These are phyloP conservation scores for Roridomyces roridus DNA, from an alignment of 768 basidiomycete species.

Conservation along the genomic window DNA sequence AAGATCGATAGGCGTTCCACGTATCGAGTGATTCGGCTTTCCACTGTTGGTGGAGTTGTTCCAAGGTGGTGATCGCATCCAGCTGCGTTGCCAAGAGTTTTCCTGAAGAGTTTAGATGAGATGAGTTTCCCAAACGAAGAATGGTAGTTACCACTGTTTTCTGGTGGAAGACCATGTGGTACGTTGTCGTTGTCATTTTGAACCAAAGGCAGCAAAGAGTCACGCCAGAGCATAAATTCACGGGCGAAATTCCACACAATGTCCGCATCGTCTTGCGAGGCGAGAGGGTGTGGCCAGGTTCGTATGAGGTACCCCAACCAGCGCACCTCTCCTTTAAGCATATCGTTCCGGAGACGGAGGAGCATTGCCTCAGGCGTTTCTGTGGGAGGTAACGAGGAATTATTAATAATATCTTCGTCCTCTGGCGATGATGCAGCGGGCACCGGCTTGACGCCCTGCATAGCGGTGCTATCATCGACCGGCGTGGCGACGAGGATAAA, in stretches of 20 bases:
- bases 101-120: not conserved
- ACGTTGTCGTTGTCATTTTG: not conserved
- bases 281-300: not conserved
- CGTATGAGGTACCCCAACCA: slow-evolving; percentile 5
- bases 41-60: not conserved
- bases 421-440: not conserved
- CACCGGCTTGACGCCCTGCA: too few relatives aligned
- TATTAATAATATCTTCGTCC: too few relatives aligned
- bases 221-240: slow-evolving; percentile 8
- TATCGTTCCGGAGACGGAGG: not conserved
- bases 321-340: slow-evolving; percentile 1
- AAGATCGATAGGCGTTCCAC: not conserved
- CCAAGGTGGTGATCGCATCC: not conserved
- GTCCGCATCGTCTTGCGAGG: slow-evolving; percentile 3
- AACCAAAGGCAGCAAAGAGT: too few relatives aligned
- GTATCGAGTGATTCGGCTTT: not conserved
- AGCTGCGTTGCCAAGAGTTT: not conserved
- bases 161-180: not conserved
- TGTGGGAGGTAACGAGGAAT: not conserved
- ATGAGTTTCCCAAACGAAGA: not conserved
- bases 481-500: not conserved
- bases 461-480: too few relatives aligned
- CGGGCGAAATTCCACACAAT: slow-evolving; percentile 10
- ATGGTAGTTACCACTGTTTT: not conserved
- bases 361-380: slow-evolving; percentile 1